A percentile compares a stretch with the other conserved stretches of the same genome.
Evolutionary conservation across 495 filamentous ascomycete species (phyloP).

Genomic region (Aspergillus baeticus): DNA sequence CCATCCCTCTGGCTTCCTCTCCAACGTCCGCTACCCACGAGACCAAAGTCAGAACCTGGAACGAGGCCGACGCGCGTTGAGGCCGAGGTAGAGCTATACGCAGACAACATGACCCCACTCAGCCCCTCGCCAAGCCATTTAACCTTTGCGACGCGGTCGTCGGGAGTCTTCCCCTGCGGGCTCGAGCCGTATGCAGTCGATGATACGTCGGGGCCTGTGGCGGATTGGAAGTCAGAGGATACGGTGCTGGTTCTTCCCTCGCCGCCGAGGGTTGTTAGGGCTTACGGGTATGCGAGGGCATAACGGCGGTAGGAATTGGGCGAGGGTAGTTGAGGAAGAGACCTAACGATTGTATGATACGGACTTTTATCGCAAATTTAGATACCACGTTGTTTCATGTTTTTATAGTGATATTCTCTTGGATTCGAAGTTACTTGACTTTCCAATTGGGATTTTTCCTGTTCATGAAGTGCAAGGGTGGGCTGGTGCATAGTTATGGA

Average conservation of each 20-base stretch:
- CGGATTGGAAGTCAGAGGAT: conserved; percentile 8
- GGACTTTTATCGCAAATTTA: no score
- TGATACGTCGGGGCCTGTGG: neutral
- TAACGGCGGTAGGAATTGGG: no score
- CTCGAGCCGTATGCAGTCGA: neutral
- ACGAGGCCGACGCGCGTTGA: no score
- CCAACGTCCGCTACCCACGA: neutral
- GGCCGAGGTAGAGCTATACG: no score
- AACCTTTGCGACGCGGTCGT: conserved; percentile 6
- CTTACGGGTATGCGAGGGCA: neutral
- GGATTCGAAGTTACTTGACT: no score
- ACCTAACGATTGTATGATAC: no score
- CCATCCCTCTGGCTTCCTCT: neutral
- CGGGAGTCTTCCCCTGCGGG: conserved; percentile 6
- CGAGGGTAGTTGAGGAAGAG: no score
- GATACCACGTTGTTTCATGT: no score
- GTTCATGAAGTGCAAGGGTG: no score
- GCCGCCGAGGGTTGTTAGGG: conserved; percentile 5
- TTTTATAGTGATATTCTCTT: no score
- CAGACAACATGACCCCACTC: neutral
- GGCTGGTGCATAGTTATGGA: no score
- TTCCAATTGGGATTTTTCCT: no score
- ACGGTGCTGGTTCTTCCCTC: conserved; percentile 9
- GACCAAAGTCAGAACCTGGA: neutral
- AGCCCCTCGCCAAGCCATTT: neutral